Base-by-base conservation (phyloP, 352 stramenopile species). In the Aphanomyces astaci region DNA sequence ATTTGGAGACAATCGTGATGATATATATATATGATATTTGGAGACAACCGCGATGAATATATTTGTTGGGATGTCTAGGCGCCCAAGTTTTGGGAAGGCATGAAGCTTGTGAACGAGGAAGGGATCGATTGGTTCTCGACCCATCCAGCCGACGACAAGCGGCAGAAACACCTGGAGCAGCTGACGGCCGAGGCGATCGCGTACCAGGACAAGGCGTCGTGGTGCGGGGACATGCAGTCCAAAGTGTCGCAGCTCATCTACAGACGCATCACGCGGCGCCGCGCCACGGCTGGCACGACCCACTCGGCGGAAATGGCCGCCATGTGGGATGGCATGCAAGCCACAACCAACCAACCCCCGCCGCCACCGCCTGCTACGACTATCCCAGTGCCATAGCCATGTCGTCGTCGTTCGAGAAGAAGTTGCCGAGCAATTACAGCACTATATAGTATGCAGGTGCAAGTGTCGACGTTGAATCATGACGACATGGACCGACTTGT, bases 111-210 rank as follows among this genome's bases (percentile, higher is more conserved):
- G 9, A 55, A 79, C n/a, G 76, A 80, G 24, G 56, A 82, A 52
- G 70, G 76, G 30, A 71, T 84, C 32, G 78, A 88, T 52, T 89
- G 81, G 70, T 68, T 78, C 36, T 89, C 81, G 40, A 89, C 81
- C 10, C 81, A 89, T 53, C 81, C 81, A 52, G 84, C 79, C 27
- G 77, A 87, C 73, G 73, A 78, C 48, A 87, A 86, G 57, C 81
- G 81, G 60, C 76, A 89, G 63, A 62, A 65, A 19, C 54, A 54
- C 46, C 72, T 89, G 19, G 72, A 82, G 46, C 63, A 59, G 5
- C 71, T 87, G 9, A 77, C 84, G 17, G 71, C 77, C 11, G 64
- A 78, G 11, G 81, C 81, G 19, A 52, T 86, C 24, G 73, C 72
- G 62, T 63, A 83, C 36, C 81, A 87, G 59, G 53, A 70, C 1